Base-by-base conservation (phyloP, 2,329 filamentous ascomycete species). In the Annulohypoxylon truncatum region DNA sequence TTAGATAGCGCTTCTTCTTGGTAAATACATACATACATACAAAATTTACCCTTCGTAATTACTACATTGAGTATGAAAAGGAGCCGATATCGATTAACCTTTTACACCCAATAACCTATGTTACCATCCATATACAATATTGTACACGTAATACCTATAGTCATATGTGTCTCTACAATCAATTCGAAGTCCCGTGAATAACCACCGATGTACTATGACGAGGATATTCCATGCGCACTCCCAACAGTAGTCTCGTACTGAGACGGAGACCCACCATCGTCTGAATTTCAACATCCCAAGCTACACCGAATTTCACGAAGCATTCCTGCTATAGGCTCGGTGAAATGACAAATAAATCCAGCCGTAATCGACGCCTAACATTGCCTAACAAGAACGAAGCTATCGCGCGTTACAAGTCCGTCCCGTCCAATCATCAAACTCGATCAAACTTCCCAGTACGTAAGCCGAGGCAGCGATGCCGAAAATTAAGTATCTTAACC, bases 261-360 rank as follows among this genome's bases (percentile, higher is more conserved):
- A 26, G 42, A 56, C 33, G 44, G 12, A 61, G 67, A 67, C 64
- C 67, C 64, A 67, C 67, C 33, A 31, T 33, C 29, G 31, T 33
- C 40, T 18, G 44, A 61, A 64, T 50, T 50, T 61, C 48, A 42
- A 42, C 38, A 20, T 61, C 51, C 61, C 35, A 57, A 51, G n/a
- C 60, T 64, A 56, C 67, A 67, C 67, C 67, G 64, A 66, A 57
- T 54, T 64, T 67, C 55, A 54, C 46, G 54, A 64, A 22, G 38
- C n/a, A 33, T 50, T 60, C 63, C 47, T 53, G 38, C 47, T 47
- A 33, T 64, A 64, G 66, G 35, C 54, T 69, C 66, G 66, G 66
- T 67, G 63, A 58, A 69, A 66, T 64, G 48, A 57, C 47, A 51
- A 51, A 57, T 42, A 63, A 48, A 28, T 59, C 42, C n/a, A 46